phyloP scores from a whole-genome alignment of 805 yeast genomes.

The Ogataea ganodermae region DNA sequence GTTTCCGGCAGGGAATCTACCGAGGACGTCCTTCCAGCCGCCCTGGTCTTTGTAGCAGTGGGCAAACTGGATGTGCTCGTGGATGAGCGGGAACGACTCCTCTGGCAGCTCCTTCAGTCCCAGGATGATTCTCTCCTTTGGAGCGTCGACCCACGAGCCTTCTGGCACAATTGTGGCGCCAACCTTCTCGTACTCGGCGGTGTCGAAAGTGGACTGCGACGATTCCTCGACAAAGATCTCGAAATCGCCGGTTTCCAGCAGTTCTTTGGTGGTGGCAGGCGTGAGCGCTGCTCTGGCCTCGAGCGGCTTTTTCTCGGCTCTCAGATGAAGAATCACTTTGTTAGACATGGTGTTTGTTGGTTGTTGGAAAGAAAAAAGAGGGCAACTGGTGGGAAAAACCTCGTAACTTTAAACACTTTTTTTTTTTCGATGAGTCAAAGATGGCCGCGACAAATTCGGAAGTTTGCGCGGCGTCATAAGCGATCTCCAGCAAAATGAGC shows the following conservation, averaged over 20 bases:
- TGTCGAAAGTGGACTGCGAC: constrained; percentile 75
- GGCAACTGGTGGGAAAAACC: too few species aligned
- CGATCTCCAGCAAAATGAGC: too few species aligned
- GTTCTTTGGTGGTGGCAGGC: constrained; percentile 82
- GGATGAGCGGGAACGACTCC: constrained; percentile 87
- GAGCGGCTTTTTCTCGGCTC: constrained; percentile 96
- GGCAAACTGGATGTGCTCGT: constrained; percentile 97
- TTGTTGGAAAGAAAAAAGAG: neutral
- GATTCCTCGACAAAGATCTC: constrained; percentile 86
- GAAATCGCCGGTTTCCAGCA: constrained; percentile 80
- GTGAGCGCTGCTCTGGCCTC: constrained; percentile 98
- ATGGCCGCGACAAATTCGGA: neutral
- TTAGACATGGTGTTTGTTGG: constrained; percentile 20
- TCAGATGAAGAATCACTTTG: constrained; percentile 72
- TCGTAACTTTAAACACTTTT: neutral
- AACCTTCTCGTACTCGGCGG: constrained; percentile 70
- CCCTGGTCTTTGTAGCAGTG: constrained; percentile 97
- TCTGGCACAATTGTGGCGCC: constrained; percentile 91
- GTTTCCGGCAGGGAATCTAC: constrained; percentile 87
- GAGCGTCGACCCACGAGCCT: constrained; percentile 93
- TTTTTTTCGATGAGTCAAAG: neutral
- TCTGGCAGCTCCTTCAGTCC: constrained; percentile 97
- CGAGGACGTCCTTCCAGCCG: constrained; percentile 92
- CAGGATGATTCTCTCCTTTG: constrained; percentile 82
- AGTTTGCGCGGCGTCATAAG: too few species aligned